Evolutionary conservation across 805 yeast genomes (phyloP).

Genomic region (Clavispora fructus): DNA sequence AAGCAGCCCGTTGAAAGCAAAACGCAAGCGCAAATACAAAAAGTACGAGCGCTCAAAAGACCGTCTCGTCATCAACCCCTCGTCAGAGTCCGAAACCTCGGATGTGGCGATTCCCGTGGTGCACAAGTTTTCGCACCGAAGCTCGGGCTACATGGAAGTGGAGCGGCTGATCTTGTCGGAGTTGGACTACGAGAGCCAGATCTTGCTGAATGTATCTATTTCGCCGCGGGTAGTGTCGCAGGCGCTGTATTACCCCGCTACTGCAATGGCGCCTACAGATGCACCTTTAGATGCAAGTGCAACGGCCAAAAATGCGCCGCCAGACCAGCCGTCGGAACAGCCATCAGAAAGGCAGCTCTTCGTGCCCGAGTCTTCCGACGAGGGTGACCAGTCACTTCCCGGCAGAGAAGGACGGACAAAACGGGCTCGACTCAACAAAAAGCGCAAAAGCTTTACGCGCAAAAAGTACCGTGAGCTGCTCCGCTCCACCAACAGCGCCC

Average conservation of each 20-base stretch:
- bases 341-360: neutral
- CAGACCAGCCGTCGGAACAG: too few species aligned
- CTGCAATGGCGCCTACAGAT: too few species aligned
- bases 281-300: neutral
- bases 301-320: too few species aligned
- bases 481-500: neutral
- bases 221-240: too few species aligned
- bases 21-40: conserved; percentile 1
- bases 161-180: neutral
- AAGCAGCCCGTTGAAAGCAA: neutral
- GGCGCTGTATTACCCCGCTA: too few species aligned
- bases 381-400: neutral
- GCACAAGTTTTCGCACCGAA: neutral
- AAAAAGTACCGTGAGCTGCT: neutral
- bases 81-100: conserved; percentile 13
- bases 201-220: neutral
- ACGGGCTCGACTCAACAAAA: conserved; percentile 4
- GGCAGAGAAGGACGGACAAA: neutral
- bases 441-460: neutral
- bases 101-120: neutral
- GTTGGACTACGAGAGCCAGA: neutral
- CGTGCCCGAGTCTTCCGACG: neutral
- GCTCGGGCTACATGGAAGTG: neutral
- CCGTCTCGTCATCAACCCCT: conserved; percentile 13
- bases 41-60: conserved; percentile 4